Percentiles rank a stretch among this genome's conserved stretches.
These are phyloP conservation scores for Talaromyces stipitatus DNA, from an alignment of 495 filamentous ascomycete species.

Conservation along the genomic window DNA sequence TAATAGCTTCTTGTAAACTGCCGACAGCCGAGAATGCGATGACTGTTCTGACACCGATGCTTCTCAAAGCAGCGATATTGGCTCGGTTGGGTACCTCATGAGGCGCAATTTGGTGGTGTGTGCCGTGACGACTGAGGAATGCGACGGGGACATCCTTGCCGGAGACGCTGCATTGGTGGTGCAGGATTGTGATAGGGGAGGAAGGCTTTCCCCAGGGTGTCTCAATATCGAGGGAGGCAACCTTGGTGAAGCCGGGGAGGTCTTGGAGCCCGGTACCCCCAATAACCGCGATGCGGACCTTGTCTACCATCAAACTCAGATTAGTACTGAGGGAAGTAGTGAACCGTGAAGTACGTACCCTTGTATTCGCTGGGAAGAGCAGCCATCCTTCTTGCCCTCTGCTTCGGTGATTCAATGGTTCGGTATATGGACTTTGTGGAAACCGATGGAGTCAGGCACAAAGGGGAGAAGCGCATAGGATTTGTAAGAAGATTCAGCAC, in stretches of 20 bases:
- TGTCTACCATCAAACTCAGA: conserved; percentile 38
- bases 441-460: conserved; percentile 13
- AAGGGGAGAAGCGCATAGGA: neutral
- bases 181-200: conserved; percentile 81
- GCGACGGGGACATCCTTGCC: conserved; percentile 63
- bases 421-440: conserved; percentile 20
- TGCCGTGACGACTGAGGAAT: conserved; percentile 88
- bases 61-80: conserved; percentile 91
- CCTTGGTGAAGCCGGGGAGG: conserved; percentile 67
- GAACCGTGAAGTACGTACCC: conserved; percentile 23
- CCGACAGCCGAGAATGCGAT: conserved; percentile 96
- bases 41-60: conserved; percentile 78
- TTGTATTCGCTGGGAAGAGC: conserved; percentile 48
- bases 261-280: conserved; percentile 84
- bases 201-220: conserved; percentile 95
- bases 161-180: conserved; percentile 59
- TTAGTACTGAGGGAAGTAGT: conserved; percentile 10
- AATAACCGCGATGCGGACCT: conserved; percentile 88
- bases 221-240: conserved; percentile 59
- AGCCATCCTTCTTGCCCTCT: conserved; percentile 43
- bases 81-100: conserved; percentile 87
- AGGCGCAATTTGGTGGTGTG: conserved; percentile 80
- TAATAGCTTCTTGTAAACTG: conserved; percentile 82
- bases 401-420: conserved; percentile 27
- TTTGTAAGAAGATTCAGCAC: neutral